These are phyloP conservation scores for Lyophyllum shimeji DNA, from an alignment of 768 basidiomycete genomes.

Conservation along the genomic window DNA sequence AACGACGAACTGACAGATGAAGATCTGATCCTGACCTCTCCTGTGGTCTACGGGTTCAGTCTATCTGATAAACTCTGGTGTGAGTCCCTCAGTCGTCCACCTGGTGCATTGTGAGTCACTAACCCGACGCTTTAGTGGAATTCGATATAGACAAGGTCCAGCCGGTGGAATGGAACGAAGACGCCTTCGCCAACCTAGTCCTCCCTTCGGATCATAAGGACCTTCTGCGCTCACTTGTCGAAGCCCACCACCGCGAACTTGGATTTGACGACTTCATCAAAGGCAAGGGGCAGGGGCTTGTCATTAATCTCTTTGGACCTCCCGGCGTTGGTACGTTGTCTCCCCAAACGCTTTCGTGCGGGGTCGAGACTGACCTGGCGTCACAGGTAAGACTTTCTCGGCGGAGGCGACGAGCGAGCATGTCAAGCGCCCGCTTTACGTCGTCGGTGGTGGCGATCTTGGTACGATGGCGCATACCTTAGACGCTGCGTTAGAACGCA, in stretches of 20 bases:
- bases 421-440: constrained; percentile 50
- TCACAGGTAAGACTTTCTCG: constrained; percentile 53
- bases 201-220: constrained; percentile 53
- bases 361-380: not conserved
- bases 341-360: not conserved
- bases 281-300: constrained; percentile 54
- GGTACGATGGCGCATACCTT: constrained; percentile 45
- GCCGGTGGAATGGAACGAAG: constrained; percentile 54
- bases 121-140: constrained; percentile 44
- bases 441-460: constrained; percentile 55
- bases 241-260: constrained; percentile 51
- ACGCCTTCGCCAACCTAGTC: constrained; percentile 60
- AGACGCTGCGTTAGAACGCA: constrained; percentile 43
- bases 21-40: constrained; percentile 54
- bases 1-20: constrained; percentile 46
- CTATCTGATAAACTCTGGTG: constrained; percentile 59
- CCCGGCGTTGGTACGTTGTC: constrained; percentile 51
- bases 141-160: constrained; percentile 56
- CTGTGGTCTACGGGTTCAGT: constrained; percentile 63
- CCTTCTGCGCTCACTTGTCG: constrained; percentile 55
- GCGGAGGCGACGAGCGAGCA: constrained; percentile 61
- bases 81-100: constrained; percentile 27
- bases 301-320: constrained; percentile 56
- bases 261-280: constrained; percentile 63
- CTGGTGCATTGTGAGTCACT: constrained; percentile 23